Evolutionary conservation across 1,139 yeast species (phyloP), one percentile per base, ranked within the genome.

Genomic region (Debaryomyces singareniensis): DNA sequence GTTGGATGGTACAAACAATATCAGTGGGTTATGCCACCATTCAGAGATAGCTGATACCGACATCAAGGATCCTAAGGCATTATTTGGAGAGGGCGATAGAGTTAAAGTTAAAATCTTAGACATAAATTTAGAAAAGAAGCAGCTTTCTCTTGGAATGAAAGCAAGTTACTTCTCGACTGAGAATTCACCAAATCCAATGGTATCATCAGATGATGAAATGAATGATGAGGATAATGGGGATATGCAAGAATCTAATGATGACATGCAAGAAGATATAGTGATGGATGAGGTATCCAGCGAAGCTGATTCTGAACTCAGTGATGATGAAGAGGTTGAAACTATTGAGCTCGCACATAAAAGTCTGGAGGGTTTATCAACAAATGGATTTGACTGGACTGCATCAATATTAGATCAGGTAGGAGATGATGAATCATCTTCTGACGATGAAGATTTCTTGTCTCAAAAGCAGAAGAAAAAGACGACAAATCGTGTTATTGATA

Each of bases 341-440:
- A 45, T 43, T 7, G 55, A 50, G 24, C 47, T 43, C 12, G 47
- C 40, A 5, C 47, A 44, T 7, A 53, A 43, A n/a, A 42, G 39
- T 5, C 40, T 39, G 11, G 45, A 47, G 3, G 94, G 94, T n/a
- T 69, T 86, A 35, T 75, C 87, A 23, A 78, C 93, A 26, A 75
- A 76, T 45, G 94, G 91, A 4, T 86, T 87, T 47, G 96, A 87
- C 55, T 89, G 96, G 96, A 83, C 95, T 29, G 94, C 95, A 5
- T 79, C 86, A 26, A 78, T 86, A 41, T 67, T 86, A 38, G 94
- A 83, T 45, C 94, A 84, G 57, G 82, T 80, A 15, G 78, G 71
- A 37, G 80, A 71, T 13, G 71, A 58, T 3, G 71, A 60, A 10
- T 67, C 69, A 4, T 67, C 72, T 1, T 69, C 68, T 5, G 79